phyloP scores from a whole-genome alignment of 2,329 filamentous ascomycete species.

The Aspergillus oerlinghausenensis region DNA sequence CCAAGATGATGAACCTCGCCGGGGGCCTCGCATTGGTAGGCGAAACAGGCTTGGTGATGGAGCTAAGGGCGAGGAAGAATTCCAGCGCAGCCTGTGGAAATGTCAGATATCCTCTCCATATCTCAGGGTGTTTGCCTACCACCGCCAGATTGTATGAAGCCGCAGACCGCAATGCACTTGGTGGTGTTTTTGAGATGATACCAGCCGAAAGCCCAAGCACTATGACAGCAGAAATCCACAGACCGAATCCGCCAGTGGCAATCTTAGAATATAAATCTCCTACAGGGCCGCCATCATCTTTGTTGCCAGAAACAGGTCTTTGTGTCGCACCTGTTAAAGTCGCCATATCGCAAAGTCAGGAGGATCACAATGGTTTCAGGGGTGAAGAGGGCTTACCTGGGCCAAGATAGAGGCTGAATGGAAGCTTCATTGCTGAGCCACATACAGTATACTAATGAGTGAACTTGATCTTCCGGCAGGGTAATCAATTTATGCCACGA shows the following conservation, averaged over 20 bases:
- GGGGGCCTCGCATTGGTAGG: background rate
- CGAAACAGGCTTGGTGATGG: conserved; percentile 1
- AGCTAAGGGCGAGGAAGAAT: background rate
- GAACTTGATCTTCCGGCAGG: too few relatives aligned
- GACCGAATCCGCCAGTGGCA: background rate
- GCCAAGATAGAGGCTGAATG: too few relatives aligned
- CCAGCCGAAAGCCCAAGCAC: conserved; percentile 1
- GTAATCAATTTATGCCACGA: too few relatives aligned
- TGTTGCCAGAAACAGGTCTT: background rate
- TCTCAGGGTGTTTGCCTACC: background rate
- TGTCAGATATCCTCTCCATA: too few relatives aligned
- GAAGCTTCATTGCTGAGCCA: too few relatives aligned
- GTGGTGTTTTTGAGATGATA: conserved; percentile 1
- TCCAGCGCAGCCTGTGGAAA: background rate
- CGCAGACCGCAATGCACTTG: conserved; percentile 1
- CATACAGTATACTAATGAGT: too few relatives aligned
- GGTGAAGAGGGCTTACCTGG: too few relatives aligned
- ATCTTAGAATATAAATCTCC: background rate
- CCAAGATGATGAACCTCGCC: background rate
- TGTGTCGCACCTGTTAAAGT: background rate
- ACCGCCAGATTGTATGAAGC: conserved; percentile 1
- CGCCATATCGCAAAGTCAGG: background rate
- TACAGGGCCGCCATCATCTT: background rate
- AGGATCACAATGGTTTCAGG: too few relatives aligned
- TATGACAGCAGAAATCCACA: conserved; percentile 1